Base-by-base conservation (phyloP, 129 eudicot species). In the Pittosporum tobira region DNA sequence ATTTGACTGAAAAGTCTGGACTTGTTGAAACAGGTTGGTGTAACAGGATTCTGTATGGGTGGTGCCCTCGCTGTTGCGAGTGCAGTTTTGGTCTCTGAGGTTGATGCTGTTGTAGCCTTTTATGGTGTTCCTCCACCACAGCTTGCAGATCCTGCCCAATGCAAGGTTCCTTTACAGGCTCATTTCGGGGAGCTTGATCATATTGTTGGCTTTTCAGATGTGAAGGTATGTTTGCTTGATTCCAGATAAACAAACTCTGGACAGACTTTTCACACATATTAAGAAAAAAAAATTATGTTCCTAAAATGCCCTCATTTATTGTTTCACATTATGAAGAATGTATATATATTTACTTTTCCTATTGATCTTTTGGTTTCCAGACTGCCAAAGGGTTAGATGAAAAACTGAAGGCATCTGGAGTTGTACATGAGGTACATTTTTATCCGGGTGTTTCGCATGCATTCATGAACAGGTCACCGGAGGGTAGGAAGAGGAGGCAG, bases 21-120 rank as follows among this genome's bases (percentile, higher is more conserved):
- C 45, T 22, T 43, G 43, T 46, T 25, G 53, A 58, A 61, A 25
- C 71, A 91, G 98, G 90, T 83, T 61, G 96, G 98, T 37, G 96
- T 86, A 28, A 86, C 96, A 48, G 98, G 98, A 46, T 91, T 75
- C 73, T 91, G 98, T 72, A 91, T 91, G 98, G 96, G 98, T 57
- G 98, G 98, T 73, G 98, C 98, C 49, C 94, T 91, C 50, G 34
- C 96, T 26, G 81, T 91, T 74, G 98, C 98, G 59, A 86, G 96
- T 68, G 75, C 95, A 23, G 98, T 91, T 49, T 73, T 76, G 63
- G 79, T 79, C 59, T 83, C 94, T 2, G 85, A 67, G 43, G 78
- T 86, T 71, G 96, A 91, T 83, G 96, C 98, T 40, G 96, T 63
- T 52, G 90, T 83, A 7, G 83, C 87, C 43, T 91, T 91, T 67